Evolutionary conservation across 768 basidiomycete species (phyloP), one percentile per base, ranked within the genome.

Genomic region (Clitopilus passeckerianus): DNA sequence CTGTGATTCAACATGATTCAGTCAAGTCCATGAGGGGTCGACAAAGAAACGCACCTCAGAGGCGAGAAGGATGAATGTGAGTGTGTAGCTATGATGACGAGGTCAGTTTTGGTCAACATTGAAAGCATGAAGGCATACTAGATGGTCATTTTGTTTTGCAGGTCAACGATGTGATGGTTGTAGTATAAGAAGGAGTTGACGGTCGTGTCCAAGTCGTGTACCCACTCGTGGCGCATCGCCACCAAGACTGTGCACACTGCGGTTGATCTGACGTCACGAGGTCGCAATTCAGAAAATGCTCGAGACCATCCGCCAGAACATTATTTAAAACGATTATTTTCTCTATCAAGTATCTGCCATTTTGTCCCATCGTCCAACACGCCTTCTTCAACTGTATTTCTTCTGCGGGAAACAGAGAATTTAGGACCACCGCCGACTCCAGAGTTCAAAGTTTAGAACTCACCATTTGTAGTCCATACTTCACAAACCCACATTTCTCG

Each of bases 1-100:
- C 83, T 88, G 58, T 1, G 44, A 12, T 30, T 30, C 27, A 30
- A 30, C 27, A 30, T 1, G 33, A 37, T 55, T 56, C 23, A 15
- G 18, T 30, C 27, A 3, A 3, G 7, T 30, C 27, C 6, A 12
- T 7, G 3, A 22, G 24, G 4, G 5, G n/a, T 54, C 9, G 20
- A 9, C 30, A 44, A 18, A 41, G 37, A 27, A 15, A 66, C 70
- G 60, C 59, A 79, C 85, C 78, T 92, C 90, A 44, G 87, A 77
- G 43, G 87, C 86, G 58, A 92, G 82, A 55, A 93, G 87, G 70
- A 90, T 56, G 66, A 93, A 93, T 1, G 92, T 93, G 56, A 93
- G 78, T 4, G 84, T 78, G 71, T 93, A 93, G 70, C 91, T 92
- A 66, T 35, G n/a, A 37, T 16, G 33, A 52, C 53, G 50, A 46